phyloP scores from a whole-genome alignment of 148 eudicot genomes.

The Salicornia ramosissima region DNA sequence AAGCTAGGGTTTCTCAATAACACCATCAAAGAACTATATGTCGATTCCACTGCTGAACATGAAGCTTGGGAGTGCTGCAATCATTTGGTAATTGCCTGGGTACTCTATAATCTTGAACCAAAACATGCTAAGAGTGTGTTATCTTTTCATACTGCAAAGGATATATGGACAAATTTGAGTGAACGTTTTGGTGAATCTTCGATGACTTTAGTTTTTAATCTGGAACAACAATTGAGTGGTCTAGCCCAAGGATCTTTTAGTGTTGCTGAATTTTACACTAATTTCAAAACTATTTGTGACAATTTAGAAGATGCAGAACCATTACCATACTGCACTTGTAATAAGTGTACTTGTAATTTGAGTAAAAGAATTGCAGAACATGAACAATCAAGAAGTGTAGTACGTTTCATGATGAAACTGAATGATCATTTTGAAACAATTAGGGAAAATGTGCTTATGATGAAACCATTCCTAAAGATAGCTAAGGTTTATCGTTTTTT shows the following conservation, averaged over 20 bases:
- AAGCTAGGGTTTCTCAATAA: too few relatives aligned
- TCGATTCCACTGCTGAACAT: too few relatives aligned
- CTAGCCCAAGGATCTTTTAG: not conserved
- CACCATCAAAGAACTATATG: too few relatives aligned
- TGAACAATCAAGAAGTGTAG: not conserved
- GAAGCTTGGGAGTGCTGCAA: too few relatives aligned
- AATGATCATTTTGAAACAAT: not conserved
- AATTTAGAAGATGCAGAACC: not conserved
- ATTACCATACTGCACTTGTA: not conserved
- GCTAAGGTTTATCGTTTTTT: not conserved
- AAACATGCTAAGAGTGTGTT: not conserved
- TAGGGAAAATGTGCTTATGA: not conserved
- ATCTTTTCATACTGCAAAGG: not conserved
- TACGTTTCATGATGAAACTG: not conserved
- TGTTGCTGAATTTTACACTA: not conserved
- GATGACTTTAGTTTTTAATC: not conserved
- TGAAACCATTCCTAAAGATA: not conserved
- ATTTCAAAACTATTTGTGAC: not conserved
- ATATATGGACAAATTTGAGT: not conserved
- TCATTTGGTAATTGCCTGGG: too few relatives aligned
- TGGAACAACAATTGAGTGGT: not conserved
- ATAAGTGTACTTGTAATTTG: not conserved
- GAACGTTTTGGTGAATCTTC: not conserved
- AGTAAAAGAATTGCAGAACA: not conserved
- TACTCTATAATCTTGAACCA: too few relatives aligned